Evolutionary conservation across 371 early-diverging fungal species (phyloP).

Genomic region (Funneliformis caledonium): DNA sequence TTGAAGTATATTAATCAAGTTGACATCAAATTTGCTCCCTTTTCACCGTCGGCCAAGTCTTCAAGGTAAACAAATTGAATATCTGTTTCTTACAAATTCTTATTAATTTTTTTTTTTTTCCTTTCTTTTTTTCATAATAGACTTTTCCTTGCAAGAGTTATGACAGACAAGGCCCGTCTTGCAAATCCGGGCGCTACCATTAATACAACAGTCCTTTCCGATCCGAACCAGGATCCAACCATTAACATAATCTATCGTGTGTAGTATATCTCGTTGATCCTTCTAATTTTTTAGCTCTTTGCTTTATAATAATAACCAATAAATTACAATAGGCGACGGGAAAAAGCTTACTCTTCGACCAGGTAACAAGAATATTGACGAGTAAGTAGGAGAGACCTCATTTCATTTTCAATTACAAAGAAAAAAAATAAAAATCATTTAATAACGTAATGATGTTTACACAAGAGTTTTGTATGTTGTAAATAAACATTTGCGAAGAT

Average conservation of each 20-base stretch:
- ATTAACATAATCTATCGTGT: constrained; percentile 58
- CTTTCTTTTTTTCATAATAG: constrained; percentile 37
- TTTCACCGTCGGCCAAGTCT: neutral
- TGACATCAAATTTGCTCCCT: constrained; percentile 25
- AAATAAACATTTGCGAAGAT: constrained; percentile 55
- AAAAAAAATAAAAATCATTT: neutral
- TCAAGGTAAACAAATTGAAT: neutral
- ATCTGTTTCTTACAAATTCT: neutral
- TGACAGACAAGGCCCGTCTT: constrained; percentile 54
- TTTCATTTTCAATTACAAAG: neutral
- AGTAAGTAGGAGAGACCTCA: constrained; percentile 8
- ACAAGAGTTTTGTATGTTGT: constrained; percentile 49
- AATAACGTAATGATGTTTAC: neutral
- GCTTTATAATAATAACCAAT: neutral
- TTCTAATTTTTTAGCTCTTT: too few species aligned
- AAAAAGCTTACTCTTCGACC: constrained; percentile 53
- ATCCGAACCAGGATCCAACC: constrained; percentile 51
- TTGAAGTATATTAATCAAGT: constrained; percentile 34
- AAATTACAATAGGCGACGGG: constrained; percentile 53
- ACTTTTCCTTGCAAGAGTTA: constrained; percentile 57
- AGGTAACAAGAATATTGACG: constrained; percentile 54
- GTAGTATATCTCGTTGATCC: constrained; percentile 26
- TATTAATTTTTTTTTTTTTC: neutral
- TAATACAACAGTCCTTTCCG: constrained; percentile 49
- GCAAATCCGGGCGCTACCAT: constrained; percentile 56